Evolutionary conservation across 2,329 filamentous ascomycete genomes (phyloP), one percentile per base, ranked within the genome.

Genomic region (Thelonectria discophora): DNA sequence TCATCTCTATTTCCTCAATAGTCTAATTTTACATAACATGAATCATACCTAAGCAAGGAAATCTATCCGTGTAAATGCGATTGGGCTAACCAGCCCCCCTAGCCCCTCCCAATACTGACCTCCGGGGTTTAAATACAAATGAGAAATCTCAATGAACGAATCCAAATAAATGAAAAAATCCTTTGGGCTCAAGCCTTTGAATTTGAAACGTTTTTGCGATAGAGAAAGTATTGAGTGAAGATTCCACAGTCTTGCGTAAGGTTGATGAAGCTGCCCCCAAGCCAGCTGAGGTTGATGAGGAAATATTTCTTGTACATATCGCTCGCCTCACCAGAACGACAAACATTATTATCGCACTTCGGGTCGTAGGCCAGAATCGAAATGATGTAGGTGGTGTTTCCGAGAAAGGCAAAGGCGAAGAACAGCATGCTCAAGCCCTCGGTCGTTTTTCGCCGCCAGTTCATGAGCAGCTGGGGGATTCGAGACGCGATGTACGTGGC

Each of bases 381-480:
- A 39, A 97, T 81, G n/a, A 97, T 94, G 72, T 96, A 98, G 0
- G 94, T 97, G 66, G 97, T 77, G 75, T 99, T 99, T 2, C 95
- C 95, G 6, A 98, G 87, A 74, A 94, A 98, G 3, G 95, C 95
- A 75, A 99, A 98, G 18, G 98, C 82, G 80, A 98, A 98, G 79
- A 98, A 99, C 10, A 98, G 84, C 79, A 97, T 88, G 66, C 91
- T 94, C 17, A 99, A 89, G 3, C 95, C 95, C 58, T 98, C 94
- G 1, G 94, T 97, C 43, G 90, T 94, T 80, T 97, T 97, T 64
- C 95, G 90, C 17, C 91, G 88, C 80, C 92, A 97, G 77, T 98
- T 99, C 54, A 98, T 86, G 7, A 97, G 82, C 2, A 99, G 83
- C 79, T 99, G 95, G 0, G 95, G 95, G 7, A 98, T 79, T 9